Conservation (phyloP, 176 grass and related monocot genomes). For the Lolium perenne region DNA sequence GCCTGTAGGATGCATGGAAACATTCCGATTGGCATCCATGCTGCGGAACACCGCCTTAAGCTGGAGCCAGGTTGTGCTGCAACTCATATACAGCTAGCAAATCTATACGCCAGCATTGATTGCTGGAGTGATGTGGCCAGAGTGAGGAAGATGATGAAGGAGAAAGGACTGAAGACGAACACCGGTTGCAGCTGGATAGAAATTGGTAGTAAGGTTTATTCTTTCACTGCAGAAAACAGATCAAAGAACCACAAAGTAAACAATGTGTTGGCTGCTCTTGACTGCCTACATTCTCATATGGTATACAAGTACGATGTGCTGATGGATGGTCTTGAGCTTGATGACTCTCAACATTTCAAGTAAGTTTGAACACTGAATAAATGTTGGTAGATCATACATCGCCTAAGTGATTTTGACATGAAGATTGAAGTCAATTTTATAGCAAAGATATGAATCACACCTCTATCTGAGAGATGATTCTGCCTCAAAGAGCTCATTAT, state of each 20-base stretch:
- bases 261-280: conserved; percentile 40
- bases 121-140: conserved; percentile 57
- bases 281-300: conserved; percentile 56
- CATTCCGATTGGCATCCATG: conserved; percentile 44
- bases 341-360: conserved; percentile 3
- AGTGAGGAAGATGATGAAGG: conserved; percentile 59
- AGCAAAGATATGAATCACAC: background rate
- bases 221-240: conserved; percentile 54
- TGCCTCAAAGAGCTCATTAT: background rate
- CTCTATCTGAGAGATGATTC: background rate
- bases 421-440: background rate
- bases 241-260: conserved; percentile 49
- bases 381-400: background rate
- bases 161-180: conserved; percentile 52
- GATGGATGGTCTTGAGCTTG: conserved; percentile 32
- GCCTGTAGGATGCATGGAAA: conserved; percentile 54
- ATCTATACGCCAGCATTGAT: conserved; percentile 56
- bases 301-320: conserved; percentile 33
- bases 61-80: conserved; percentile 62
- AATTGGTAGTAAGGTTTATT: conserved; percentile 54
- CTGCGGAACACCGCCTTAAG: conserved; percentile 53
- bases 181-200: conserved; percentile 70
- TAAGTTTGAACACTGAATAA: conserved; percentile 1
- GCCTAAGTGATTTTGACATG: conserved; percentile 10
- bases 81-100: conserved; percentile 62